Evolutionary conservation across 805 yeast genomes (phyloP), one percentile per base, ranked within the genome.

Genomic region (Pichia cabralensis): DNA sequence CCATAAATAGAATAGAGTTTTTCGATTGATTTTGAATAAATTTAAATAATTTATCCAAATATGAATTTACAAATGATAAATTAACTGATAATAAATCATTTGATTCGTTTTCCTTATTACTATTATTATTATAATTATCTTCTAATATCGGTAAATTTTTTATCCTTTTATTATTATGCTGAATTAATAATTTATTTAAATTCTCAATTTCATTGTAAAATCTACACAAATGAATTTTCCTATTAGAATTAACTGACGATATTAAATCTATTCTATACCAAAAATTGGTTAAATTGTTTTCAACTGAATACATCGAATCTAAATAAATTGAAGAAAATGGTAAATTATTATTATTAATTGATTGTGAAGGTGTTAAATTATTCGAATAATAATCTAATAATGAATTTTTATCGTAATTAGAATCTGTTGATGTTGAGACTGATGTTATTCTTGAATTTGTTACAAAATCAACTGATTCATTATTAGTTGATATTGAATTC

Each of bases 191-290:
- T 8, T 14, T 11, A 14, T 28, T 16, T 11, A 28, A 17, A 3
- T n/a, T 28, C 6, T 20, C n/a, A 35, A 71, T 68, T 42, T 70
- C 76, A 46, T 66, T 70, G 43, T 69, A 71, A 47, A 63, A 69
- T 13, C 74, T 56, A 40, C 71, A 63, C 15, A 70, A 48, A 33
- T 60, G 59, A 36, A 62, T 55, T 28, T 56, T 54, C n/a, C n/a
- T n/a, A n/a, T n/a, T n/a, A n/a, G n/a, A n/a, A n/a, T n/a, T n/a
- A n/a, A n/a, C n/a, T n/a, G n/a, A n/a, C 6, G 18, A 14, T 9
- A 19, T 8, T 10, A 67, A 47, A 40, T 69, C 75, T 20, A 68
- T 58, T 34, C 70, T 56, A 43, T 71, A 71, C 74, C 75, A 71
- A 44, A 60, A 67, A 34, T 71, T 17, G 6, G 40, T 18, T 2